phyloP scores from a whole-genome alignment of 2,329 filamentous ascomycete genomes.

The Diaporthe ilicicola region DNA sequence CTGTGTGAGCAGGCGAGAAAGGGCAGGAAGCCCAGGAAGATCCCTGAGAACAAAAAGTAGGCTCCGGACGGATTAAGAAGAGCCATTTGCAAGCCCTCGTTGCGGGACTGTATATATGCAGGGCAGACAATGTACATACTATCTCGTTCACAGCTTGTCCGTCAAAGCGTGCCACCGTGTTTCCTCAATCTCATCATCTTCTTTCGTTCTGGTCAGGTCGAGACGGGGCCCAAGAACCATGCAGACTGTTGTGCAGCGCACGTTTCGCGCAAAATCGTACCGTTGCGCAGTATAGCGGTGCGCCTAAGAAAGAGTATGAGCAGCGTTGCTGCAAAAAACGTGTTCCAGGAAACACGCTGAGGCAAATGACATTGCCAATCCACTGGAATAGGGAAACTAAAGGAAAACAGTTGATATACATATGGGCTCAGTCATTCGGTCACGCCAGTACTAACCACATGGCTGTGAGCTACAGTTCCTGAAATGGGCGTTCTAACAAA shows the following conservation, averaged over 20 bases:
- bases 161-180: neutral
- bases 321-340: neutral
- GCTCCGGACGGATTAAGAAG: neutral
- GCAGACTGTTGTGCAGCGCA: neutral
- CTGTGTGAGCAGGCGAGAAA: slow-evolving; percentile 78
- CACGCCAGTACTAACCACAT: too few species aligned
- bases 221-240: too few species aligned
- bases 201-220: neutral
- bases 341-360: neutral
- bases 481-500: too few species aligned
- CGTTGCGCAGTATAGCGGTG: neutral
- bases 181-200: neutral
- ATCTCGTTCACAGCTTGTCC: neutral
- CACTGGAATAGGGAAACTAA: neutral
- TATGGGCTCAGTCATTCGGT: neutral
- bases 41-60: slow-evolving; percentile 51
- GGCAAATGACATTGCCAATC: too few species aligned
- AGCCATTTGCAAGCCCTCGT: neutral
- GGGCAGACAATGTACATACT: neutral
- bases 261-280: neutral
- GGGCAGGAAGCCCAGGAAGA: slow-evolving; percentile 60
- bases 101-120: neutral
- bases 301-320: neutral
- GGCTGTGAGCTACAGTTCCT: too few species aligned
- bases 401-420: neutral